phyloP scores from a whole-genome alignment of 2,329 filamentous ascomycete genomes.

The Helminthosporium solani region DNA sequence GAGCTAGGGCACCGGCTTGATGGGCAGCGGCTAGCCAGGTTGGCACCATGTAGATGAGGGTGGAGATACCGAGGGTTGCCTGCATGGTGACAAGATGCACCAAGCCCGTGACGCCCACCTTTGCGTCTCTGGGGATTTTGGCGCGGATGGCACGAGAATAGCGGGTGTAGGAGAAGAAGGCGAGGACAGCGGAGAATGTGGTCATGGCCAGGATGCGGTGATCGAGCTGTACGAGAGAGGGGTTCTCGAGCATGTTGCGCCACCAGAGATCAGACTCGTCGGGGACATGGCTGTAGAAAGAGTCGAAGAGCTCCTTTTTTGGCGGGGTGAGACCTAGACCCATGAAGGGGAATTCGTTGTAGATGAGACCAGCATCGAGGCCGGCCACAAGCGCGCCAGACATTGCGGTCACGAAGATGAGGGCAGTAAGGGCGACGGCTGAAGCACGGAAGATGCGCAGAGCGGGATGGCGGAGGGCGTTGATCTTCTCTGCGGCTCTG shows the following conservation, averaged over 20 bases:
- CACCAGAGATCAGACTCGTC: conserved; percentile 87
- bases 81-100: conserved; percentile 82
- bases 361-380: conserved; percentile 93
- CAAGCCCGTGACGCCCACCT: conserved; percentile 74
- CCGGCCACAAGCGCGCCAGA: conserved; percentile 92
- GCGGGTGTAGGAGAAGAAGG: conserved; percentile 78
- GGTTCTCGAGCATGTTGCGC: conserved; percentile 98
- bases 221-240: conserved; percentile 90
- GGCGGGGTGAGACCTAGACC: conserved; percentile 80
- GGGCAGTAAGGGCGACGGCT: conserved; percentile 66
- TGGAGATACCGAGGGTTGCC: conserved; percentile 82
- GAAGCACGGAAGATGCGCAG: conserved; percentile 72
- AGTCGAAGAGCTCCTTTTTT: conserved; percentile 76
- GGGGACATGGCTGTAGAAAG: conserved; percentile 77
- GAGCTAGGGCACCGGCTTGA: conserved; percentile 83
- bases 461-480: conserved; percentile 62
- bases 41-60: conserved; percentile 91
- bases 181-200: conserved; percentile 78
- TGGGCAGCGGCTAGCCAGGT: conserved; percentile 84
- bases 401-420: conserved; percentile 89
- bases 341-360: conserved; percentile 99
- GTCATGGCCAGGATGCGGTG: conserved; percentile 90
- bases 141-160: conserved; percentile 64
- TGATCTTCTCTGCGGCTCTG: conserved; percentile 60
- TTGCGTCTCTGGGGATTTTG: conserved; percentile 58